Evolutionary conservation across 2,329 filamentous ascomycete genomes (phyloP), one percentile per base, ranked within the genome.

Genomic region (Dactylonectria estremocensis): DNA sequence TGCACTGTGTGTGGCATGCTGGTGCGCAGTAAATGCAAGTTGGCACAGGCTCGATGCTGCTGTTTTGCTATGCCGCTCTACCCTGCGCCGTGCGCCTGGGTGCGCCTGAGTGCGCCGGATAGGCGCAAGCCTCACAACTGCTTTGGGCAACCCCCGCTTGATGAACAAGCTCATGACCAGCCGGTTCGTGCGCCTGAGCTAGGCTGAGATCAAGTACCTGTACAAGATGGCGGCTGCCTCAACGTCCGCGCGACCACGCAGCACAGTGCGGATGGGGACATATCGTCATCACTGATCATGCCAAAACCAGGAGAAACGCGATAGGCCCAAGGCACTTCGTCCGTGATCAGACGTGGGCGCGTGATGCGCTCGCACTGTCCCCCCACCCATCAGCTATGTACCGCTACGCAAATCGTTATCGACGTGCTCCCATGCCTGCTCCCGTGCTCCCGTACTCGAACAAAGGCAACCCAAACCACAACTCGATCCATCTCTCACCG

Each of bases 391-490:
- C 5, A 0, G 1, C 3, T 2, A 70, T 56, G 74, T 76, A 76
- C 48, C n/a, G 11, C 13, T 76, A 76, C 74, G 48, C 59, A 31
- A 45, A 48, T 56, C 58, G 59, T 67, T 76, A 75, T 76, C 74
- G 55, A 62, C 54, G 57, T 57, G 50, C 65, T 37, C 62, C 50
- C 56, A 60, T 54, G 69, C 62, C 46, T 75, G 69, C 71, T 72
- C 74, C 72, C 72, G 52, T 75, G 69, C 71, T 72, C 74, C 72
- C 72, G 74, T 74, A 72, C 64, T 76, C 60, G 54, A 72, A 76
- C 72, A 72, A 76, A 66, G 64, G 62, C 59, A 60, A 40, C 59
- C 64, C 52, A 61, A 68, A 55, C 55, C 49, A 68, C 71, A 66
- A 66, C 69, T 59, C 60, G 31, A 67, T 56, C 67, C 65, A 69